phyloP scores from a whole-genome alignment of 225 moss, liverwort and hornwort species.

The Pleurozium schreberi region DNA sequence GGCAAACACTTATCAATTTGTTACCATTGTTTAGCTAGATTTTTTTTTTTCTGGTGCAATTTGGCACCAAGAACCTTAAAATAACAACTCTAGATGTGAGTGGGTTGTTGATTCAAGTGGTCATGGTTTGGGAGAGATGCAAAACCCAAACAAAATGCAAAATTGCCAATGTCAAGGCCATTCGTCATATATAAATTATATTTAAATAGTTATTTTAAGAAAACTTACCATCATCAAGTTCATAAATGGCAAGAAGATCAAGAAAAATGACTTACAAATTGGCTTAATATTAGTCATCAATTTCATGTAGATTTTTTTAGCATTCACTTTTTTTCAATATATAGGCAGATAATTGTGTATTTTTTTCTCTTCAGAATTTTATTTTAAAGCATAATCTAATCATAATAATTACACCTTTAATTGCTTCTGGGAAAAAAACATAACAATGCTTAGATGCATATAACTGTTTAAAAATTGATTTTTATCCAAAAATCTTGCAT shows the following conservation, averaged over 20 bases:
- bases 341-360: neutral
- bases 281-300: neutral
- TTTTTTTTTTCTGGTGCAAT: too few species aligned
- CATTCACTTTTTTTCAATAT: neutral
- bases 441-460: neutral
- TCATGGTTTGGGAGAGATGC: too few species aligned
- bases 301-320: neutral
- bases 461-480: neutral
- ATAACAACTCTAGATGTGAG: too few species aligned
- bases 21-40: too few species aligned
- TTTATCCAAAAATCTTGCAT: fast-evolving
- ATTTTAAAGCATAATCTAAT: too few species aligned
- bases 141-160: too few species aligned
- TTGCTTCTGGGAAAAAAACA: neutral
- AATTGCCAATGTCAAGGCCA: too few species aligned
- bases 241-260: neutral
- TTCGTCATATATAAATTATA: too few species aligned
- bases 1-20: too few species aligned
- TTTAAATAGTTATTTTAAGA: neutral
- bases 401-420: neutral
- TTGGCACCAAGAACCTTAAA: too few species aligned
- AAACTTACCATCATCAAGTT: neutral
- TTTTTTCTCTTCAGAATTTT: too few species aligned
- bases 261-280: neutral
- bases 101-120: too few species aligned